phyloP scores from a whole-genome alignment of 2,329 filamentous ascomycete species.

The Thermomyces lanuginosus region DNA sequence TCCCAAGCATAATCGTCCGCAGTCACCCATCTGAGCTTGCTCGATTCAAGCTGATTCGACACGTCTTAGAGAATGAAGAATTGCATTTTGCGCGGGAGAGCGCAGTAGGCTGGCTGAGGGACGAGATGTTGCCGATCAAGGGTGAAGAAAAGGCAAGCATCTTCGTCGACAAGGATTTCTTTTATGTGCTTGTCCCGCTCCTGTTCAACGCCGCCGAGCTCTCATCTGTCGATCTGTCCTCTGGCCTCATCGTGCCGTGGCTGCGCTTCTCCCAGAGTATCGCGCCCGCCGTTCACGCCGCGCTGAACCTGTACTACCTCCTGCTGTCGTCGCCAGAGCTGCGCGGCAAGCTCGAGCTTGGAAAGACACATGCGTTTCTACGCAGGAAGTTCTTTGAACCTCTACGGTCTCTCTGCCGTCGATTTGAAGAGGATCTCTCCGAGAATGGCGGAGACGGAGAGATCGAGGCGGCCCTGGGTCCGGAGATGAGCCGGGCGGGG shows the following conservation, averaged over 20 bases:
- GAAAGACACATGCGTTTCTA: constrained; percentile 19
- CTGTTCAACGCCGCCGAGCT: constrained; percentile 35
- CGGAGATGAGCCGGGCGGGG: constrained; percentile 18
- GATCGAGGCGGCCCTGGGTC: constrained; percentile 19
- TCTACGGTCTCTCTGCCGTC: constrained; percentile 16
- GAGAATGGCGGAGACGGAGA: constrained; percentile 22
- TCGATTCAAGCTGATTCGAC: constrained; percentile 38
- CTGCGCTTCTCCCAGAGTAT: constrained; percentile 35
- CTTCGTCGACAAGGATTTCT: constrained; percentile 22
- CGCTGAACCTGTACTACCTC: constrained; percentile 43
- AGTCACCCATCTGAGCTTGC: constrained; percentile 37
- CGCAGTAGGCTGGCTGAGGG: constrained; percentile 45
- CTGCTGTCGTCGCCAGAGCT: constrained; percentile 35
- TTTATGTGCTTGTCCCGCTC: constrained; percentile 31
- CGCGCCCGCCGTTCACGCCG: constrained; percentile 35
- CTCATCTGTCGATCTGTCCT: constrained; percentile 23
- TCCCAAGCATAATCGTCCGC: constrained; percentile 27
- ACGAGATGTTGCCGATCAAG: constrained; percentile 38
- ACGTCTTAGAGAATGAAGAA: constrained; percentile 38
- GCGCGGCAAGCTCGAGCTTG: constrained; percentile 31
- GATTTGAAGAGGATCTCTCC: constrained; percentile 17
- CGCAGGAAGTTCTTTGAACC: constrained; percentile 17
- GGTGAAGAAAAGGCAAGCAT: constrained; percentile 9
- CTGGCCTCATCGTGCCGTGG: constrained; percentile 25
- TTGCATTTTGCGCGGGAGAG: constrained; percentile 40